These are phyloP conservation scores for Kwoniella newhampshirensis DNA, from an alignment of 768 basidiomycete genomes.

Conservation along the genomic window DNA sequence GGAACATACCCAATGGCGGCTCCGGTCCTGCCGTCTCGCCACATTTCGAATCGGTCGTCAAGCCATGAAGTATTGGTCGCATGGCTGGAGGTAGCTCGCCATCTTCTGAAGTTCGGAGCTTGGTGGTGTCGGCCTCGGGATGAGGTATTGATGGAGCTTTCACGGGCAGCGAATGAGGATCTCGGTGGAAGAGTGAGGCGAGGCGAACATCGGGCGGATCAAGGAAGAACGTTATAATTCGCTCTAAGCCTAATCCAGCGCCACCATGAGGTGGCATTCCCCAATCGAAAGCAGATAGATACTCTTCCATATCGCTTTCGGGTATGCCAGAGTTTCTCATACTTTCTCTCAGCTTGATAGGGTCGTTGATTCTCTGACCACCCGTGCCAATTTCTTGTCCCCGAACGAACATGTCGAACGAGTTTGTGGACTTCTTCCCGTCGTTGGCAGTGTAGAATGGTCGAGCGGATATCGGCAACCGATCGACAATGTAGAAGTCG, in stretches of 20 bases:
- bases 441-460: slow-evolving; percentile 98
- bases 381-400: slow-evolving; percentile 97
- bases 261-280: slow-evolving; percentile 96
- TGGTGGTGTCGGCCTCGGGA: slow-evolving; percentile 26
- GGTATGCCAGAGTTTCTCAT: slow-evolving; percentile 84
- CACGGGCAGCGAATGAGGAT: slow-evolving; percentile 73
- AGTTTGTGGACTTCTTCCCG: slow-evolving; percentile 72
- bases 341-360: slow-evolving; percentile 70
- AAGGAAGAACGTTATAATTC: slow-evolving; percentile 91
- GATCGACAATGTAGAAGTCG: slow-evolving; percentile 97
- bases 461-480: slow-evolving; percentile 87
- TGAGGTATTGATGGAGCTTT: slow-evolving; percentile 24
- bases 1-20: slow-evolving; percentile 66
- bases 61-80: slow-evolving; percentile 71
- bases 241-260: slow-evolving; percentile 88
- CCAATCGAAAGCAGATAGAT: slow-evolving; percentile 86
- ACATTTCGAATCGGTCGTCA: slow-evolving; percentile 60
- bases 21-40: slow-evolving; percentile 61
- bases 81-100: slow-evolving; percentile 58
- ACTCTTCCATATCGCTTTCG: slow-evolving; percentile 82
- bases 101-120: slow-evolving; percentile 3
- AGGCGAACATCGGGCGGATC: slow-evolving; percentile 90
- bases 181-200: slow-evolving; percentile 89
- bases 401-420: slow-evolving; percentile 98
- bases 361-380: slow-evolving; percentile 92